Conservation (phyloP, 2,329 filamentous ascomycete genomes). For the Trichoderma koningiopsis region DNA sequence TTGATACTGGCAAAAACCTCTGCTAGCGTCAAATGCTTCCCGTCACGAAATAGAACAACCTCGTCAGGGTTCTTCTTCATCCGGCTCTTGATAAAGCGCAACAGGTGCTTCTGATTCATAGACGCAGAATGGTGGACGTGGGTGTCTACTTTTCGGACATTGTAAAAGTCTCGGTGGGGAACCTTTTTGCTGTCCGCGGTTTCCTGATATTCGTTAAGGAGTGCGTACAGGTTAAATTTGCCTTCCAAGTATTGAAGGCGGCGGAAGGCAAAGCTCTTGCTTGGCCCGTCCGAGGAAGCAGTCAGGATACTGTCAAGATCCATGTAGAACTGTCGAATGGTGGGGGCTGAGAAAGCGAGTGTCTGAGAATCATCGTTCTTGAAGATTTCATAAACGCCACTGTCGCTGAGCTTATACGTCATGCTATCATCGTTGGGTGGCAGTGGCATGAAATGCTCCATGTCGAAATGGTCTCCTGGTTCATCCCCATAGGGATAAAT, state of each 20-base stretch:
- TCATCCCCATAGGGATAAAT: slow-evolving; percentile 9
- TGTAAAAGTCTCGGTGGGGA: slow-evolving; percentile 98
- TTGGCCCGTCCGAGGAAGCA: slow-evolving; percentile 92
- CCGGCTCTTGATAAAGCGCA: slow-evolving; percentile 99
- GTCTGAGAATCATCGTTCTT: slow-evolving; percentile 64
- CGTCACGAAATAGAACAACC: slow-evolving; percentile 88
- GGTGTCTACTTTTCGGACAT: slow-evolving; percentile 97
- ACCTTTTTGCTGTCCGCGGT: slow-evolving; percentile 97
- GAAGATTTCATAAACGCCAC: slow-evolving; percentile 91
- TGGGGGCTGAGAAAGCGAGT: slow-evolving; percentile 83
- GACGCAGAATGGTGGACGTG: slow-evolving; percentile 99
- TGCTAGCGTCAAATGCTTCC: slow-evolving; percentile 83
- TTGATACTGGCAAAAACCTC: slow-evolving; percentile 99
- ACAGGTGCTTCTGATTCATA: slow-evolving; percentile 98
- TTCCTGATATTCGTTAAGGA: slow-evolving; percentile 96
- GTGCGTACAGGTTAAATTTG: slow-evolving; percentile 91
- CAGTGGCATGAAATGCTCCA: slow-evolving; percentile 75
- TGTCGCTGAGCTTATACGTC: slow-evolving; percentile 77
- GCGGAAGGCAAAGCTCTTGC: slow-evolving; percentile 95
- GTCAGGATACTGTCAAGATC: slow-evolving; percentile 84
- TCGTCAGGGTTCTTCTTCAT: slow-evolving; percentile 99
- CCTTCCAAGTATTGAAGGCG: slow-evolving; percentile 94
- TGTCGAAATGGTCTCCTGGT: slow-evolving; percentile 74
- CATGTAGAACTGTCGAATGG: slow-evolving; percentile 92
- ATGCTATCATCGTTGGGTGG: slow-evolving; percentile 66